Percentiles rank a stretch among this genome's conserved stretches.
Conservation (phyloP, 2,329 filamentous ascomycete genomes). For the Helotiales sp. region DNA sequence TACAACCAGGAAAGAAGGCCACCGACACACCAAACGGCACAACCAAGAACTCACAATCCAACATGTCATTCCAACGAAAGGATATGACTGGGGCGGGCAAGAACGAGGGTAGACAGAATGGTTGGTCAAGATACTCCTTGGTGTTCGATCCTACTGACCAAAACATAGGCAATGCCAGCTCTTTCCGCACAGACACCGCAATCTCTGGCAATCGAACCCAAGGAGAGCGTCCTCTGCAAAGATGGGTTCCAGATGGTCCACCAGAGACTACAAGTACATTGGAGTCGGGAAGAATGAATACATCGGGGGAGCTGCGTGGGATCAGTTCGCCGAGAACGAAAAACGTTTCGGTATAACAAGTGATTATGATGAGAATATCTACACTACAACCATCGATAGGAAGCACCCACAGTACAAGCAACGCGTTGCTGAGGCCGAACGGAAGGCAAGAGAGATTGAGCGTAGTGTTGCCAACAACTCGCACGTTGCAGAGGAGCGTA, state of each 20-base stretch:
- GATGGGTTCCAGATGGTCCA: conserved; percentile 74
- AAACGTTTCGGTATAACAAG: conserved; percentile 84
- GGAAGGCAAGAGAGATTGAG: conserved; percentile 89
- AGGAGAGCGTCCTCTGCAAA: conserved; percentile 77
- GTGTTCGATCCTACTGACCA: conserved; percentile 30
- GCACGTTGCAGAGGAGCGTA: conserved; percentile 89
- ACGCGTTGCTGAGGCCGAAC: conserved; percentile 77
- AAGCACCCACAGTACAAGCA: conserved; percentile 81
- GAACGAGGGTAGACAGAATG: conserved; percentile 59
- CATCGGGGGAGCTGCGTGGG: conserved; percentile 63
- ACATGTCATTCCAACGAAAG: conserved; percentile 65
- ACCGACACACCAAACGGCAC: conserved; percentile 51
- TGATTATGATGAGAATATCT: conserved; percentile 92
- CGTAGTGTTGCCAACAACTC: conserved; percentile 72
- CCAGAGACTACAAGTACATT: conserved; percentile 73
- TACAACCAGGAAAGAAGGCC: conserved; percentile 55
- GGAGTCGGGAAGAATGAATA: conserved; percentile 51
- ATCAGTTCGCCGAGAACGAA: conserved; percentile 93
- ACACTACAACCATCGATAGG: conserved; percentile 90
- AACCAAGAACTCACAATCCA: conserved; percentile 52
- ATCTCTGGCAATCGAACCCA: conserved; percentile 77
- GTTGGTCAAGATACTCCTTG: conserved; percentile 46
- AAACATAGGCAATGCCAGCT: conserved; percentile 63
- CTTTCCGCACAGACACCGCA: conserved; percentile 85
- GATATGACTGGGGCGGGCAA: conserved; percentile 62